Conservation (phyloP, 768 basidiomycete species). For the Pisolithus microcarpus region DNA sequence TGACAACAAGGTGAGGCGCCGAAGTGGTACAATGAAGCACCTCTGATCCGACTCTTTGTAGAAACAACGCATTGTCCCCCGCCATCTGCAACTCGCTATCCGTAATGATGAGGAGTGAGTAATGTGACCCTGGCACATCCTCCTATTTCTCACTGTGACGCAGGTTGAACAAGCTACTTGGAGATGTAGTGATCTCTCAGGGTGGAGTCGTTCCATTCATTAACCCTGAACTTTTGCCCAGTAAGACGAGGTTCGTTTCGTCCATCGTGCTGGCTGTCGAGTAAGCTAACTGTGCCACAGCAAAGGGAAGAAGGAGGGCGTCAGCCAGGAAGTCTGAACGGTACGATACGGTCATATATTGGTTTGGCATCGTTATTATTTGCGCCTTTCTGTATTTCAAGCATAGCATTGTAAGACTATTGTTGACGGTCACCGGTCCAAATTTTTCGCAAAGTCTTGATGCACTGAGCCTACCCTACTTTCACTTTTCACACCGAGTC, state of each 20-base stretch:
- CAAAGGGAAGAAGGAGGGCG: constrained; percentile 30
- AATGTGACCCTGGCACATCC: not conserved
- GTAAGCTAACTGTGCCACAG: constrained; percentile 12
- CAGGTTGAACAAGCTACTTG: constrained; percentile 74
- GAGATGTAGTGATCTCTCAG: constrained; percentile 83
- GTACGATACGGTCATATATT: constrained; percentile 7
- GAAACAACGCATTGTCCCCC: constrained; percentile 91
- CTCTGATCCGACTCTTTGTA: constrained; percentile 18
- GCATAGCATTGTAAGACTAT: constrained; percentile 1
- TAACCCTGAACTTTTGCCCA: constrained; percentile 36
- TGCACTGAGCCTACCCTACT: too few relatives aligned
- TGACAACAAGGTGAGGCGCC: constrained; percentile 24
- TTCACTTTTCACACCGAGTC: too few relatives aligned
- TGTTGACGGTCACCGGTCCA: too few relatives aligned
- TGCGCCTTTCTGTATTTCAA: constrained; percentile 17
- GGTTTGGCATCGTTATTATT: constrained; percentile 23
- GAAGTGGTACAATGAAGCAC: not conserved
- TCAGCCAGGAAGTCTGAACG: constrained; percentile 26
- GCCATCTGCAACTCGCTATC: constrained; percentile 89
- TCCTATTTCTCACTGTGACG: not conserved
- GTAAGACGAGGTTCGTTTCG: constrained; percentile 21
- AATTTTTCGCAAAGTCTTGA: too few relatives aligned
- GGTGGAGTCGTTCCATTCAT: constrained; percentile 79
- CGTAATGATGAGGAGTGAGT: constrained; percentile 81
- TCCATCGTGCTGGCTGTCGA: not conserved